Conservation (phyloP, 2,329 filamentous ascomycete genomes). For the Ceratocystis harringtonii region DNA sequence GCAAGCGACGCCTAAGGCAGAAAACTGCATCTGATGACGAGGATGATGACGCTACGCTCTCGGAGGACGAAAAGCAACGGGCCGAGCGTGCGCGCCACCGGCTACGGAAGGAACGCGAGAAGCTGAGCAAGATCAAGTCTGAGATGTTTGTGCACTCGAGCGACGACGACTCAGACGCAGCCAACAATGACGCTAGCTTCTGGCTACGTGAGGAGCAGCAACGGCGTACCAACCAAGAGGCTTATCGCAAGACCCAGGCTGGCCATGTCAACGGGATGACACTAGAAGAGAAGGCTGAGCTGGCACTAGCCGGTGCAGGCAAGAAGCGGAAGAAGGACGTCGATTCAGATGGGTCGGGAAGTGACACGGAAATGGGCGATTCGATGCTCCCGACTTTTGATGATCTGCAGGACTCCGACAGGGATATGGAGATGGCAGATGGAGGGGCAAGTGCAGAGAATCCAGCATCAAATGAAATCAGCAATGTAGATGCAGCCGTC, state of each 20-base stretch:
- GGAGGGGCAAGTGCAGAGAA: background rate
- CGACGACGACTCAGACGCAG: constrained; percentile 79
- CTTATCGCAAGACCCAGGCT: constrained; percentile 6
- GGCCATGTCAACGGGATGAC: background rate
- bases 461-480: background rate
- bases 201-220: constrained; percentile 56
- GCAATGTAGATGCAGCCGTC: no score
- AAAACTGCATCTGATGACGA: constrained; percentile 27
- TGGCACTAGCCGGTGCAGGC: background rate
- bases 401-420: background rate
- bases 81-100: constrained; percentile 47
- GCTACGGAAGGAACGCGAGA: constrained; percentile 57
- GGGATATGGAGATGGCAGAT: constrained; percentile 5
- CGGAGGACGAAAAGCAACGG: constrained; percentile 37
- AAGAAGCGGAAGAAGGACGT: constrained; percentile 13
- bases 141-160: constrained; percentile 65
- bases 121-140: constrained; percentile 68
- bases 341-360: constrained; percentile 7
- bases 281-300: background rate
- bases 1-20: constrained; percentile 29
- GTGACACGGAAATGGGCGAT: constrained; percentile 13
- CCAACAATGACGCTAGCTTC: constrained; percentile 54
- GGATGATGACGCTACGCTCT: constrained; percentile 27
- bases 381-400: constrained; percentile 10
- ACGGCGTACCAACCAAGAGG: constrained; percentile 17